Conservation (phyloP, 257 asterid genomes). For the Mentha longifolia region DNA sequence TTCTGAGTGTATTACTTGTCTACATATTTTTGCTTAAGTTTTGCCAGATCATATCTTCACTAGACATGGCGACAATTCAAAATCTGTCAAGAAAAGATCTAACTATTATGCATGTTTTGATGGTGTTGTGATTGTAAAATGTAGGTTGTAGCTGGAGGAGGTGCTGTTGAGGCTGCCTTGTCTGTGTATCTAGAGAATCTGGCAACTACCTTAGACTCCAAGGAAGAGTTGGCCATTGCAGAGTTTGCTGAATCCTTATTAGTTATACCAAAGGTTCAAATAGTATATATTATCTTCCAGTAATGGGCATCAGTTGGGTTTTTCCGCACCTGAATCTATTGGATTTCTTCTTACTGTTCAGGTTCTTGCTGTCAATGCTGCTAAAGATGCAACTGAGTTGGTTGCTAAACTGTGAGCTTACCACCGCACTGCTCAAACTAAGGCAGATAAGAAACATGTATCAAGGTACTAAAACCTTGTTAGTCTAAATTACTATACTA, state of each 20-base stretch:
- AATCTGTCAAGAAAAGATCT: too few relatives aligned
- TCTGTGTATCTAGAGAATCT: conserved; percentile 88
- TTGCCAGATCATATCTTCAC: too few relatives aligned
- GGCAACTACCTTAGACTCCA: conserved; percentile 93
- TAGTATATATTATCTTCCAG: conserved; percentile 18
- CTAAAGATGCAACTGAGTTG: conserved; percentile 96
- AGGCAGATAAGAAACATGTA: conserved; percentile 87
- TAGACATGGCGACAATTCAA: too few relatives aligned
- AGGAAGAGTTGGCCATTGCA: conserved; percentile 98
- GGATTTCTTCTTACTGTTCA: conserved; percentile 36
- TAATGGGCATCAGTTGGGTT: neutral
- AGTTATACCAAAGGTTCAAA: conserved; percentile 82
- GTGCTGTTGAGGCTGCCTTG: conserved; percentile 96
- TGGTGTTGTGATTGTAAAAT: conserved; percentile 31
- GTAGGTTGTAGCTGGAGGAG: conserved; percentile 98
- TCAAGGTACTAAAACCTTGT: conserved; percentile 62
- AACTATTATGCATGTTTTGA: conserved; percentile 1
- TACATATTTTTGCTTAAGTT: neutral
- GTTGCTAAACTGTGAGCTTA: conserved; percentile 88
- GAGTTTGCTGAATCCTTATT: conserved; percentile 92
- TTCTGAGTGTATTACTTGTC: neutral
- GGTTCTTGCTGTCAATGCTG: conserved; percentile 99
- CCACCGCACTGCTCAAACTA: conserved; percentile 94
- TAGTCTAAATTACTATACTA: neutral
- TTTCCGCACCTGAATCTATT: conserved; percentile 3